Evolutionary conservation across 768 basidiomycete species (phyloP).

Genomic region (Lentinus tigrinus): DNA sequence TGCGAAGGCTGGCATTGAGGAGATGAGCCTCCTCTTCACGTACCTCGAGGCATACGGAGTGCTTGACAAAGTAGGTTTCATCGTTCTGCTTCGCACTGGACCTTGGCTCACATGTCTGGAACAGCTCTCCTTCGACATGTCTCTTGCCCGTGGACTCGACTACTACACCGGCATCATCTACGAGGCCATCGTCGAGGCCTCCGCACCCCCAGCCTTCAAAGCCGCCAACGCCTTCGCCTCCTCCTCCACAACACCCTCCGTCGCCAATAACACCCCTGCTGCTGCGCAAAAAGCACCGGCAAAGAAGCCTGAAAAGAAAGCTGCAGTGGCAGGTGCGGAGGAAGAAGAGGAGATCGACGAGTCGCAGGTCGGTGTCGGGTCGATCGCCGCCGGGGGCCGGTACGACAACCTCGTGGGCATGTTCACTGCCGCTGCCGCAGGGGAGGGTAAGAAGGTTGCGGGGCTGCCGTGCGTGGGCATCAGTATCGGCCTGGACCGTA

Average conservation of each 20-base stretch:
- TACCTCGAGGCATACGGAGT: constrained; percentile 82
- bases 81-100: not conserved
- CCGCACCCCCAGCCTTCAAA: constrained; percentile 85
- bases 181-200: constrained; percentile 91
- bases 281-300: constrained; percentile 32
- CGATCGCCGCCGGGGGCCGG: constrained; percentile 96
- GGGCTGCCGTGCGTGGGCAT: constrained; percentile 88
- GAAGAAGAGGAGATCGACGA: constrained; percentile 90
- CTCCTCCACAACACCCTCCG: constrained; percentile 27
- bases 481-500: constrained; percentile 88
- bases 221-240: constrained; percentile 49
- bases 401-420: constrained; percentile 95
- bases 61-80: constrained; percentile 61
- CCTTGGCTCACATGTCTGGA: not conserved
- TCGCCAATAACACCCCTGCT: constrained; percentile 22
- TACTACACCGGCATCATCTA: constrained; percentile 99
- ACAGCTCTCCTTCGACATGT: constrained; percentile 94
- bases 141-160: constrained; percentile 94
- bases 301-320: constrained; percentile 45
- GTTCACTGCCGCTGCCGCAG: constrained; percentile 82
- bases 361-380: constrained; percentile 93
- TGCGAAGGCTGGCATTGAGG: constrained; percentile 79
- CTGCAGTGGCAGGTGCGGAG: constrained; percentile 39
- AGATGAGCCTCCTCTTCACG: constrained; percentile 84
- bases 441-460: constrained; percentile 64